Base-by-base conservation (phyloP, 331 rosid species). In the Cydonia oblonga region DNA sequence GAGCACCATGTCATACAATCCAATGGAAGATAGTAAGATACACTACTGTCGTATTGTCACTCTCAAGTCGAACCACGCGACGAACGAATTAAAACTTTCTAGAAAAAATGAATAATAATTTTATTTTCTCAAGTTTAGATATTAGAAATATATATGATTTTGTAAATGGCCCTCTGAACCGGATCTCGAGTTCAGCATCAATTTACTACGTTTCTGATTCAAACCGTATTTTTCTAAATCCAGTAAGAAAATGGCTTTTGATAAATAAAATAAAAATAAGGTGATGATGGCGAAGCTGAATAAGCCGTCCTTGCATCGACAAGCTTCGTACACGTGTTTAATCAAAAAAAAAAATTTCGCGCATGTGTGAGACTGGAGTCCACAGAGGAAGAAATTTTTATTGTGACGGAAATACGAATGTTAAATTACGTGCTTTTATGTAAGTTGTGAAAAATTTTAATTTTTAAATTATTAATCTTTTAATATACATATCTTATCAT, bases 1-100 rank as follows among this genome's bases (percentile, higher is more conserved):
- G 46, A 24, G 73, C 66, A 60, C 10, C 62, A 71, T 87, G 96
- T 88, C 97, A 95, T 89, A 84, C 84, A 91, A 95, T 95, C 97
- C 90, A 95, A 86, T 65, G 88, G 90, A 81, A 83, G 89, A 88
- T 89, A 76, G 87, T 88, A 79, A 85, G 92, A 88, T 91, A 83
- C 84, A 80, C 81, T 73, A 81, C 80, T 75, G 51, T 83, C 82
- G 87, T 81, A 68, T 85, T 40, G 96, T 84, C 90, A 80, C 76
- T 89, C 86, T 82, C 66, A 71, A 32, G 30, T 65, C 38, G 35
- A 58, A 5, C 35, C 61, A 15, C 32, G 9, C 33, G 29, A 40
- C 25, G 52, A 38, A 30, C 23, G 3, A 49, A 49, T 35, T 3
- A 24, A 81, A 64, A 26, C 10, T 71, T 22, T 32, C 24, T 3